Percentiles rank a stretch among this genome's conserved stretches.
These are phyloP conservation scores for Smallanthus sonchifolius DNA, from an alignment of 129 eudicot species.

Conservation along the genomic window DNA sequence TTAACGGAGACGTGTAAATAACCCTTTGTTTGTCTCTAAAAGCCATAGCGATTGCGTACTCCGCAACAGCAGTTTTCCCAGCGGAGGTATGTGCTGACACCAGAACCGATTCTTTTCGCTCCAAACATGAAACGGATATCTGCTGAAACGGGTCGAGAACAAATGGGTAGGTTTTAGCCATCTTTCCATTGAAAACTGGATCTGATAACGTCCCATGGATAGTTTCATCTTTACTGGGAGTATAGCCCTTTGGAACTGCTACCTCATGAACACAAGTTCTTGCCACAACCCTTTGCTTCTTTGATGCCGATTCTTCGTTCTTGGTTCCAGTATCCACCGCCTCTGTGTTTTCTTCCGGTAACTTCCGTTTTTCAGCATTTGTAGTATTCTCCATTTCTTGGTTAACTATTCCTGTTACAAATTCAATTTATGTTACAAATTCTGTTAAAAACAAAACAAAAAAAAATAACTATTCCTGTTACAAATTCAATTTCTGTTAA, in stretches of 20 bases:
- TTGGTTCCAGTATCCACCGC: conserved; percentile 19
- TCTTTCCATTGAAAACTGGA: conserved; percentile 61
- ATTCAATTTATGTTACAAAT: too few species aligned
- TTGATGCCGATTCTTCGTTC: conserved; percentile 24
- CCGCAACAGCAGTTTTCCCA: conserved; percentile 99
- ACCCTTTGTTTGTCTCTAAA: conserved; percentile 95
- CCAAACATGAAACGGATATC: conserved; percentile 87
- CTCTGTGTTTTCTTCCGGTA: conserved; percentile 34
- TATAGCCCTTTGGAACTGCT: conserved; percentile 78
- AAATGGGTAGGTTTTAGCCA: conserved; percentile 78
- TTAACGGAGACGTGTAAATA: conserved; percentile 88
- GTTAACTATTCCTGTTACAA: not conserved
- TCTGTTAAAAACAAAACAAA: too few species aligned
- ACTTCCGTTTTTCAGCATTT: conserved; percentile 51
- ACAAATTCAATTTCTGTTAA: too few species aligned
- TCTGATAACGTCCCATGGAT: conserved; percentile 76
- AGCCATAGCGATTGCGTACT: conserved; percentile 95
- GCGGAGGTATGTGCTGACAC: conserved; percentile 99
- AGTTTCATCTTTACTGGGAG: conserved; percentile 47
- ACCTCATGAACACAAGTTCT: conserved; percentile 96
- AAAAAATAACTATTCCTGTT: too few species aligned
- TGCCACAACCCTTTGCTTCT: conserved; percentile 47
- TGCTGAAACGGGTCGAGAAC: conserved; percentile 90
- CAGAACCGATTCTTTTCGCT: conserved; percentile 79
- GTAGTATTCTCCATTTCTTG: conserved; percentile 49